These are phyloP conservation scores for Sinapis alba DNA, from an alignment of 441 rosid species.

Conservation along the genomic window DNA sequence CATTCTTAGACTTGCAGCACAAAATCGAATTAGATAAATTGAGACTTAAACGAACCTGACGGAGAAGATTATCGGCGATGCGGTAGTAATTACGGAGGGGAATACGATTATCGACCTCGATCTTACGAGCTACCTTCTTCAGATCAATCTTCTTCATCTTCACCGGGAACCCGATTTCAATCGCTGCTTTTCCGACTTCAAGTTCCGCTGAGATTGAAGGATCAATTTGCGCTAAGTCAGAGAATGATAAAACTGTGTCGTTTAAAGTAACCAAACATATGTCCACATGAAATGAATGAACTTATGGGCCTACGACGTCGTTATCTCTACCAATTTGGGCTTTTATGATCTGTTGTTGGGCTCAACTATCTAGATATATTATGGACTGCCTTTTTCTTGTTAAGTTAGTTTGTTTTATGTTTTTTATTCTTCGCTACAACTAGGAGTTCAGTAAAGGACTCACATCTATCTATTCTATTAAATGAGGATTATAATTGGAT, in stretches of 20 bases:
- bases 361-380: no score
- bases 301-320: not conserved
- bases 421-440: no score
- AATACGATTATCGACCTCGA: slow-evolving; percentile 85
- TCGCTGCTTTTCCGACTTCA: not conserved
- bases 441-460: no score
- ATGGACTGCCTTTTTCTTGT: no score
- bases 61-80: slow-evolving; percentile 90
- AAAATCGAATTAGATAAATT: slow-evolving; percentile 10
- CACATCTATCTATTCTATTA: no score
- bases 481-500: no score
- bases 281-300: slow-evolving; percentile 20
- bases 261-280: not conserved
- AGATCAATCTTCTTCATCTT: slow-evolving; percentile 71
- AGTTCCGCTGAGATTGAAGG: slow-evolving; percentile 18
- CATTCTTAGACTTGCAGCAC: slow-evolving; percentile 10
- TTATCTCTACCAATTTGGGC: not conserved
- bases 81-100: slow-evolving; percentile 76
- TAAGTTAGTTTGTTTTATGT: no score
- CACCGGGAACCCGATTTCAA: slow-evolving; percentile 11
- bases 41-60: slow-evolving; percentile 54
- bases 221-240: slow-evolving; percentile 18
- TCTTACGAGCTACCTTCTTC: slow-evolving; percentile 54
- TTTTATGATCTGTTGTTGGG: not conserved
- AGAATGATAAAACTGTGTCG: slow-evolving; percentile 31